A percentile compares a stretch with the other conserved stretches of the same genome.
phyloP scores from a whole-genome alignment of 495 filamentous ascomycete species.

The Neurospora discreta region DNA sequence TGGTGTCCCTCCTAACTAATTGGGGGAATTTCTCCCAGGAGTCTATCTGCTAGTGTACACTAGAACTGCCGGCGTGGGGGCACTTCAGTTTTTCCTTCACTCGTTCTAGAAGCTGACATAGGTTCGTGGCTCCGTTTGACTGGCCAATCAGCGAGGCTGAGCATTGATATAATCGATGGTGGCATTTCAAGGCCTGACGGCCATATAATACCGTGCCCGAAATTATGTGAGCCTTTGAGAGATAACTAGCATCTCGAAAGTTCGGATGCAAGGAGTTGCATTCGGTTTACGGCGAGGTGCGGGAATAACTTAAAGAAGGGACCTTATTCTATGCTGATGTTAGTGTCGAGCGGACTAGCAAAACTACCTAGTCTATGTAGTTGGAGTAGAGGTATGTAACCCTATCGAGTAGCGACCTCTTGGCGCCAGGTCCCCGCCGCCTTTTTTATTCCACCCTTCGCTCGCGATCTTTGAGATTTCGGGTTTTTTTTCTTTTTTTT shows the following conservation, averaged over 20 bases:
- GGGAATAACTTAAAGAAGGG: background rate
- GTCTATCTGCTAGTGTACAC: background rate
- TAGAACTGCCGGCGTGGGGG: background rate
- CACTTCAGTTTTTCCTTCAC: background rate
- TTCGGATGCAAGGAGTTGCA: background rate
- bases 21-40: background rate
- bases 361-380: no score
- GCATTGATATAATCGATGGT: background rate
- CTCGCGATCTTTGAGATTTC: background rate
- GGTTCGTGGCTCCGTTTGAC: background rate
- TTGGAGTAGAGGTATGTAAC: background rate
- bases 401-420: background rate
- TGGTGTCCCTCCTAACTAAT: background rate
- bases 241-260: background rate
- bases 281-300: background rate
- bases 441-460: background rate
- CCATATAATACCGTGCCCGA: background rate
- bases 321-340: background rate
- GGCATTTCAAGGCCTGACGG: background rate
- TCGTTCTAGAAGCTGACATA: background rate
- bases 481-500: background rate
- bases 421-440: background rate
- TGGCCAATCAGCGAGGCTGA: background rate
- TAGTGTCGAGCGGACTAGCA: no score
- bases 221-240: background rate